A percentile compares a stretch with the other conserved stretches of the same genome.
Evolutionary conservation across 2,329 filamentous ascomycete genomes (phyloP).

Genomic region (Aspergillus ruber): DNA sequence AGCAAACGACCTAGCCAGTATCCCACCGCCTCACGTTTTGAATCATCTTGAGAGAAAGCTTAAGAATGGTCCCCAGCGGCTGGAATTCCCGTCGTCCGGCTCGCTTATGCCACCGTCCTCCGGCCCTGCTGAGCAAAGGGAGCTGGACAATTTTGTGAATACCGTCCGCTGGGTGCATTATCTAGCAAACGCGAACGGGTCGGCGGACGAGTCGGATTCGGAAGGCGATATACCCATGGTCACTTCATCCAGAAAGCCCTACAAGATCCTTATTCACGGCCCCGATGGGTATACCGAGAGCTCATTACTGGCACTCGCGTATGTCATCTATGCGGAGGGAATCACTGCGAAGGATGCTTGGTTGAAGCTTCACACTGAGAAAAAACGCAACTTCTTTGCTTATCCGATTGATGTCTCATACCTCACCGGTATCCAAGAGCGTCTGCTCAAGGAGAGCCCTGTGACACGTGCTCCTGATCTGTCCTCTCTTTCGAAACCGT

Average conservation of each 20-base stretch:
- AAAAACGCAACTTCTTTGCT: conserved; percentile 88
- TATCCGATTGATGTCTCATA: conserved; percentile 85
- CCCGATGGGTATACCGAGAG: conserved; percentile 95
- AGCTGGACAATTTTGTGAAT: conserved; percentile 77
- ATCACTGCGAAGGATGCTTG: conserved; percentile 76
- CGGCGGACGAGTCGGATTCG: conserved; percentile 36
- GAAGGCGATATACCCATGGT: conserved; percentile 55
- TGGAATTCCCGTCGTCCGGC: conserved; percentile 92
- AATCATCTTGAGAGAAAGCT: conserved; percentile 55
- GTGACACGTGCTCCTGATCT: conserved; percentile 18
- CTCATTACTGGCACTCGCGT: conserved; percentile 79
- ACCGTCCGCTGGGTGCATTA: conserved; percentile 88
- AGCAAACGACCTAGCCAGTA: conserved; percentile 73
- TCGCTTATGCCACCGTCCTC: conserved; percentile 72
- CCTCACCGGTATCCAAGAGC: conserved; percentile 67
- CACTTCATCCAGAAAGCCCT: conserved; percentile 36
- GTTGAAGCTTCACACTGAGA: conserved; percentile 73
- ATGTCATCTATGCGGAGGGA: conserved; percentile 87
- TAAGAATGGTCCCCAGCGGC: conserved; percentile 46
- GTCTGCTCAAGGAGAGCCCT: conserved; percentile 56
- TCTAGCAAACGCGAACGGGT: conserved; percentile 59
- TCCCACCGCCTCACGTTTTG: conserved; percentile 64
- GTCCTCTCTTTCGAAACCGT: conserved; percentile 48
- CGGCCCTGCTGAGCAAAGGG: conserved; percentile 61
- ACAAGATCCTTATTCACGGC: conserved; percentile 83